These are phyloP conservation scores for Alternaria postmessia DNA, from an alignment of 2,329 filamentous ascomycete genomes.

Conservation along the genomic window DNA sequence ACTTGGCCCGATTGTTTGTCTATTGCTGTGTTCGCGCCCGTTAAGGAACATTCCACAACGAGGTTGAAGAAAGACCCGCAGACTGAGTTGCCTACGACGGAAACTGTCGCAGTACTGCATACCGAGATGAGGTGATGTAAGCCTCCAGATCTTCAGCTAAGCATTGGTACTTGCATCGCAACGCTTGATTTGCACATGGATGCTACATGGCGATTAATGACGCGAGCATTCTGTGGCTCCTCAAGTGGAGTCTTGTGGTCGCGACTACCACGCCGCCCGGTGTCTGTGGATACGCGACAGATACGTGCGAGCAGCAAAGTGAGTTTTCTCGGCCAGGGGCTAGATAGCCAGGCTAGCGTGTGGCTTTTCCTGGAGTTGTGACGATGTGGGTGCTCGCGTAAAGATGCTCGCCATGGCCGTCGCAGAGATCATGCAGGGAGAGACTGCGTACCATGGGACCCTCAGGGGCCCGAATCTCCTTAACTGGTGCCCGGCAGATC, in stretches of 20 bases:
- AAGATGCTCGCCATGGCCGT: constrained; percentile 1
- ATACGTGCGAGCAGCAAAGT: not conserved
- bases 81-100: not conserved
- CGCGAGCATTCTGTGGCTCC: not conserved
- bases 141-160: constrained; percentile 1
- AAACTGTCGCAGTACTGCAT: not conserved
- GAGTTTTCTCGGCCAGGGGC: not conserved
- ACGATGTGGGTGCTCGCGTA: not conserved
- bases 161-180: not conserved
- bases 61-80: not conserved
- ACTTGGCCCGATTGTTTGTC: not conserved
- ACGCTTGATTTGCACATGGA: constrained; percentile 9
- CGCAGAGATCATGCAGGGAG: constrained; percentile 13
- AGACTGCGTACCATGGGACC: constrained; percentile 9
- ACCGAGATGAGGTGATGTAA: not conserved
- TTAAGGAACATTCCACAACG: not conserved
- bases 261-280: not conserved
- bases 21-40: not conserved
- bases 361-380: not conserved
- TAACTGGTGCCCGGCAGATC: constrained; percentile 1
- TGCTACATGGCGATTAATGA: not conserved
- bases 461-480: not conserved
- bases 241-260: not conserved
- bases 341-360: not conserved
- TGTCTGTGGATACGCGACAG: constrained; percentile 1